phyloP scores from a whole-genome alignment of 208 protist genomes.

The Crithidia acanthocephali region DNA sequence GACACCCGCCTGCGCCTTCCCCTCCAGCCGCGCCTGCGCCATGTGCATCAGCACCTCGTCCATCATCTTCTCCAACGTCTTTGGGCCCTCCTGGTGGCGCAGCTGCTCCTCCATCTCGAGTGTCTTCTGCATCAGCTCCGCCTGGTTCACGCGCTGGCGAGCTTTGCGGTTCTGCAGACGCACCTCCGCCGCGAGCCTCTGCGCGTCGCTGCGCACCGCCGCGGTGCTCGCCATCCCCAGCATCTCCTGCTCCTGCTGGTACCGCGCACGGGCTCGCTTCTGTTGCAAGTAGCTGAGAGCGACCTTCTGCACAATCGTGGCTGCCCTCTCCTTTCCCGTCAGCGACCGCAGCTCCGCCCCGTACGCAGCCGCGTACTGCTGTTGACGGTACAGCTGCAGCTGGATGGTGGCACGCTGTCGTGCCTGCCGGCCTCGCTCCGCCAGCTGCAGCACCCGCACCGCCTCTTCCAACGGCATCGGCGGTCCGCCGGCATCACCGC shows the following conservation, averaged over 20 bases:
- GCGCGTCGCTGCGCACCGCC: conserved; percentile 38
- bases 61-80: conserved; percentile 95
- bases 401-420: conserved; percentile 94
- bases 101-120: conserved; percentile 79
- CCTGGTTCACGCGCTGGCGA: conserved; percentile 88
- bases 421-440: conserved; percentile 95
- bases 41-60: conserved; percentile 93
- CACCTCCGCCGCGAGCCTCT: conserved; percentile 36
- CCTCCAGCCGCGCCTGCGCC: conserved; percentile 87
- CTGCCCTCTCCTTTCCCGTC: conserved; percentile 84
- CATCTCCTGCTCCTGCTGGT: conserved; percentile 87
- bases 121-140: conserved; percentile 85
- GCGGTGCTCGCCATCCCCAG: conserved; percentile 78
- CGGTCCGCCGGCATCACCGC: conserved; percentile 6
- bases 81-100: conserved; percentile 88
- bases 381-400: conserved; percentile 81
- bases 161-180: conserved; percentile 77
- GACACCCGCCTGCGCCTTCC: conserved; percentile 63
- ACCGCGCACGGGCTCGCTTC: conserved; percentile 65
- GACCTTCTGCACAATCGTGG: conserved; percentile 89
- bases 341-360: conserved; percentile 68
- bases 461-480: conserved; percentile 86
- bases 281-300: conserved; percentile 89
- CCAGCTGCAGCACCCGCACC: conserved; percentile 90
- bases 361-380: conserved; percentile 65